Base-by-base conservation (phyloP, 805 yeast genomes). In the Blastobotrys mokoenaii region DNA sequence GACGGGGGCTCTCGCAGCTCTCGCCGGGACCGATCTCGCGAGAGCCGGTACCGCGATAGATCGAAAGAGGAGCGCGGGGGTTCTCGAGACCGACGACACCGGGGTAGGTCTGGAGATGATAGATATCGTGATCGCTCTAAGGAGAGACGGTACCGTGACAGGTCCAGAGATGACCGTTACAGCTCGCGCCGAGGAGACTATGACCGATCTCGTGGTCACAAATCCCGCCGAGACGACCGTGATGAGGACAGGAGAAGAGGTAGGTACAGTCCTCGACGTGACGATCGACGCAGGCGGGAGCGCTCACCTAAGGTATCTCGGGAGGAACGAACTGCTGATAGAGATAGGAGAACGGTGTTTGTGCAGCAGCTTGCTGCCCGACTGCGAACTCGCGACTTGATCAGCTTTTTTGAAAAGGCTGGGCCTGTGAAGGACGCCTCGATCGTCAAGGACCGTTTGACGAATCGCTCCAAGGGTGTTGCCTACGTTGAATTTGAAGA, bases 281-380 rank as follows among this genome's bases (percentile, higher is more conserved):
- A 12, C 25, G 25, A 18, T 18, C 14, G 39, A 12, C 4, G 14
- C 14, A 15, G 17, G 12, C n/a, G 17, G 25, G 35, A 32, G 16
- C 16, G 16, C 6, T 14, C 14, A 3, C 39, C 39, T 36, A 15
- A 14, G 18, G 22, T 36, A 36, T 36, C 39, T 22, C 27, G 27
- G 4, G 27, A 22, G 8, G 27, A 22, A 5, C 27, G 27, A 5
- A 22, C 27, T 11, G 39, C 16, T 33, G 65, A 62, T 18, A 51
- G 62, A 14, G 66, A 63, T 45, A 41, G 51, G 38, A 44, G 67
- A 34, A 63, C 67, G 2, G 59, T 63, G n/a, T 63, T 63, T 50
- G 67, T 63, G 18, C 61, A 56, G 46, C 67, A 63, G 43, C 48
- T 63, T 30, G 63, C 67, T 2, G 59, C 61, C 10, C 50, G 64